Base-by-base conservation (phyloP, 148 eudicot species). In the Persicaria maculosa region DNA sequence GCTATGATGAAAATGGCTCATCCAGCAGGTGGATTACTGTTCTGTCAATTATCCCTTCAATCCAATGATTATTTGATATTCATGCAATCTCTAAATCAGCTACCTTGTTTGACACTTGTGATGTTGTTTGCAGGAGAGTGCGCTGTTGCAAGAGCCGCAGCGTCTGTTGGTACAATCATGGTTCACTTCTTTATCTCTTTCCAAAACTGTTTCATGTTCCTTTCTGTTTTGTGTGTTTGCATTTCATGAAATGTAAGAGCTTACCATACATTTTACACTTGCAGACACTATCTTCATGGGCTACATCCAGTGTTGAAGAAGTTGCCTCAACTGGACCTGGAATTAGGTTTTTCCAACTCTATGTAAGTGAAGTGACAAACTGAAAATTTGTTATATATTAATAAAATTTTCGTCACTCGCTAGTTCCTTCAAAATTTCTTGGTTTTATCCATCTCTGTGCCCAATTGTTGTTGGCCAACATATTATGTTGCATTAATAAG, bases 1-100 rank as follows among this genome's bases (percentile, higher is more conserved):
- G 97, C 95, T 55, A 86, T 93, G 92, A 92, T 86, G 80, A 91
- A 91, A 83, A 89, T 91, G 98, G 97, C 97, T 79, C 97, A 93
- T 64, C 91, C 84, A 68, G 91, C 91, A 83, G 98, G 98, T 93
- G 46, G 7, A 65, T 65, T 43, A 65, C 46, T 11, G 54, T 12
- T 50, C 54, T 50, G 54, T 50, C 16, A 50, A 55, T 8, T 31
- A 31, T 31, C 40, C 52, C 14, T 48, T 14, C 14, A 53, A 53
- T 4, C 57, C 16, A 36, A 5, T 64, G 68, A 36, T 64, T 36
- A 16, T 64, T 31, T 10, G 15, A 6, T 64, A 40, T 12, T 64
- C 7, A 36, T 36, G 36, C 1, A n/a, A 64, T 31, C 36, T 64
- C 44, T 4, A 36, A 64, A 64, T 11, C 17, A 36, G 69, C 46